Base-by-base conservation (phyloP, 139 green algal species). In the Closterium sp. region DNA sequence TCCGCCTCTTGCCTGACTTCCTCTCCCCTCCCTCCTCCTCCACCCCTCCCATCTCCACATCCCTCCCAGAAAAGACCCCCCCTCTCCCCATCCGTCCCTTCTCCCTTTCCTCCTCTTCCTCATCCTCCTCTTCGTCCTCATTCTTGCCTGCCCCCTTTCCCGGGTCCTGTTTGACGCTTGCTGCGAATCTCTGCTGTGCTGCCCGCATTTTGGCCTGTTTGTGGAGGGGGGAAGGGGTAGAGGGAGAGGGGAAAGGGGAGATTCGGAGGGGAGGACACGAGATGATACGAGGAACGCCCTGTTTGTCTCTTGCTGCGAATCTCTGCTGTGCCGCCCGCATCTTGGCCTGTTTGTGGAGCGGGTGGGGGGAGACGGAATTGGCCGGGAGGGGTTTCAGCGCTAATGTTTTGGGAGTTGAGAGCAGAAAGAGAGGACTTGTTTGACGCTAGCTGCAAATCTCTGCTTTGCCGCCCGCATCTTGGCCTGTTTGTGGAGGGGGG, bases 201-300 rank as follows among this genome's bases (percentile, higher is more conserved):
- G 31, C 69, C n/a, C 87, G 87, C 90, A 93, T 93, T 25, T 93
- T 92, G 21, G 38, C 90, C 90, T 93, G 90, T 19, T 32, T 81
- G 28, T 33, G 0, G 3, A 89, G 38, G 38, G 38, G 5, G 16
- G 7, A 31, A 28, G 86, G 23, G 86, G 86, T n/a, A n/a, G 38
- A 7, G 19, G 86, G 23, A 81, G 25, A 81, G 19, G 25, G 23
- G 19, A 89, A 84, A 28, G 86, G 86, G 7, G 86, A 81, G 7
- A 25, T 33, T 10, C 19, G 86, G 86, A 28, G 86, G 19, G 16
- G 28, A 69, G 84, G 25, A 33, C 21, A 76, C 19, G 19, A 69
- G 28, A 28, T 16, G 83, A 33, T 16, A 86, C 21, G 19, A 86
- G 25, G 83, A 7, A 25, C 19, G 83, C 16, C 83, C n/a, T n/a